phyloP scores from a whole-genome alignment of 169 alveolate genomes.

The Plasmodium sp. region DNA sequence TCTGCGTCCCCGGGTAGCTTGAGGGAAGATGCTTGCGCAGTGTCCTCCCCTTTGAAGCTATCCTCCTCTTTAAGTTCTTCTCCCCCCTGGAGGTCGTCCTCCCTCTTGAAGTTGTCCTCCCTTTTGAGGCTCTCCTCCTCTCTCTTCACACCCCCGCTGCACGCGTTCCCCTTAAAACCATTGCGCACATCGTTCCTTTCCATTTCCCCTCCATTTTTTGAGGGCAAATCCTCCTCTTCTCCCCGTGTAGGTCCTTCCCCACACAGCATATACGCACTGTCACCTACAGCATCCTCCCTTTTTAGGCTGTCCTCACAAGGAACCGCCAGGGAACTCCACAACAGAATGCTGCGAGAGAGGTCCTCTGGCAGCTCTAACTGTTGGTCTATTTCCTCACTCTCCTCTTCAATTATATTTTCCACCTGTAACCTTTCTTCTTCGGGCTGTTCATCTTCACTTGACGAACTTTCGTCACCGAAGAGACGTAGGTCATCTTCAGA shows the following conservation, averaged over 20 bases:
- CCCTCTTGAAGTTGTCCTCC: neutral
- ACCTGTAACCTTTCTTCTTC: neutral
- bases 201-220: too few relatives aligned
- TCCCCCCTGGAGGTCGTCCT: neutral
- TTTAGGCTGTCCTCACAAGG: neutral
- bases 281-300: neutral
- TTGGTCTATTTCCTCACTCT: neutral
- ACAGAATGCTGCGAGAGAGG: neutral
- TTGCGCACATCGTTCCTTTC: neutral
- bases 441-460: neutral
- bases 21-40: too few relatives aligned
- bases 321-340: neutral
- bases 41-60: too few relatives aligned
- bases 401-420: neutral
- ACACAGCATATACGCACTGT: neutral
- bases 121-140: neutral
- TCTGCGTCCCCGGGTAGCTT: too few relatives aligned
- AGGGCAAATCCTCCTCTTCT: neutral
- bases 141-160: neutral
- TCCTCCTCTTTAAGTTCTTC: neutral
- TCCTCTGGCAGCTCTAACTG: neutral
- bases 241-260: neutral
- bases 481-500: neutral
- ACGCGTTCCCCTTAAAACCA: neutral
- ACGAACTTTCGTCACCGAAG: neutral